Conservation (phyloP, 768 basidiomycete species). For the Trametes sanguinea region DNA sequence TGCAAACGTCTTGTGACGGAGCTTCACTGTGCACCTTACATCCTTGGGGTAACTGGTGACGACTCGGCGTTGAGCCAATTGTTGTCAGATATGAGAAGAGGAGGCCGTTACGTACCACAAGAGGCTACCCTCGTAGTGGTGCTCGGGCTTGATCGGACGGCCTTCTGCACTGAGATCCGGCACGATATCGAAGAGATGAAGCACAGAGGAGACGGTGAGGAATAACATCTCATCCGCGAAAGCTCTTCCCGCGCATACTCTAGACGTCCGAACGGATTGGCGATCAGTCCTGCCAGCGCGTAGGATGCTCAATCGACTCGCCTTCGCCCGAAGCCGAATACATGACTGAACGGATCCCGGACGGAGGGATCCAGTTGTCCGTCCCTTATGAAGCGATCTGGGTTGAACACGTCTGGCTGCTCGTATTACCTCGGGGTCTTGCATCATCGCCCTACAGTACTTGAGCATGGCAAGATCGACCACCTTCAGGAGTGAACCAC, state of each 20-base stretch:
- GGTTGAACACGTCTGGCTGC: constrained; percentile 11
- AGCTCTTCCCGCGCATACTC: constrained; percentile 13
- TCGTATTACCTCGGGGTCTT: constrained; percentile 11
- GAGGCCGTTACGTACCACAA: neutral
- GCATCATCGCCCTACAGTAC: constrained; percentile 2
- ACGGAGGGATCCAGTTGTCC: constrained; percentile 1
- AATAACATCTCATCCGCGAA: constrained; percentile 10
- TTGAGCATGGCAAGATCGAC: neutral
- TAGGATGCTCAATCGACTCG: neutral
- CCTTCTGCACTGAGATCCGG: constrained; percentile 1
- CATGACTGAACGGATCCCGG: constrained; percentile 1
- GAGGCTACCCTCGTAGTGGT: neutral
- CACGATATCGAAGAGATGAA: constrained; percentile 12
- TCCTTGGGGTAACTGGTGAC: neutral
- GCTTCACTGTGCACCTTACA: neutral
- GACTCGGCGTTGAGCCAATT: neutral
- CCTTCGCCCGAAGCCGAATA: constrained; percentile 19
- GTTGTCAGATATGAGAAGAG: neutral
- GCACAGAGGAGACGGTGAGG: constrained; percentile 10
- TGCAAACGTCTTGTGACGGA: neutral
- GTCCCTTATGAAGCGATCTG: constrained; percentile 17
- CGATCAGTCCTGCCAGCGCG: too few species aligned
- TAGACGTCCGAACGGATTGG: neutral
- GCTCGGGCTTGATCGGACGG: neutral
- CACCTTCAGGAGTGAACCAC: neutral